phyloP scores from a whole-genome alignment of 2,329 filamentous ascomycete species.

The Nemania sp. region DNA sequence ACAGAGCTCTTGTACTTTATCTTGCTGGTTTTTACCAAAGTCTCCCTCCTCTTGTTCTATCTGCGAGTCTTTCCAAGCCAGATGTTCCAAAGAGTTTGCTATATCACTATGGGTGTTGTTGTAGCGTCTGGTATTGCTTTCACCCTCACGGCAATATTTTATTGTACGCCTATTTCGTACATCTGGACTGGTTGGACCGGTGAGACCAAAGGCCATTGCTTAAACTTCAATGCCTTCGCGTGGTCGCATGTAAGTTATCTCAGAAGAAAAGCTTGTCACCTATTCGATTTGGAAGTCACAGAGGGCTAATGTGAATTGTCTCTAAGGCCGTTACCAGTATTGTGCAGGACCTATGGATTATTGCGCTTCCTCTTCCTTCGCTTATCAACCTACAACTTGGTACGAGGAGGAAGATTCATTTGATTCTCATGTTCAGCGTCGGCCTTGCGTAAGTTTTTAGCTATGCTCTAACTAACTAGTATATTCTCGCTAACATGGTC shows the following conservation, averaged over 20 bases:
- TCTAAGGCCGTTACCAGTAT: constrained; percentile 30
- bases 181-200: constrained; percentile 29
- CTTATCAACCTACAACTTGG: constrained; percentile 30
- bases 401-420: constrained; percentile 25
- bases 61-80: constrained; percentile 34
- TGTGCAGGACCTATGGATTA: constrained; percentile 28
- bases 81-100: constrained; percentile 22
- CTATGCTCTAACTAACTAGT: background rate
- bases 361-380: constrained; percentile 28
- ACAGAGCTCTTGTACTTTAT: constrained; percentile 32
- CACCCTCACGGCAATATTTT: constrained; percentile 23
- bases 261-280: background rate
- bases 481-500: constrained; percentile 16
- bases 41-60: constrained; percentile 32
- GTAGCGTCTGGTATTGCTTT: constrained; percentile 30
- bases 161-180: constrained; percentile 31
- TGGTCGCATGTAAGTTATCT: constrained; percentile 31
- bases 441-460: constrained; percentile 30
- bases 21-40: constrained; percentile 24
- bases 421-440: constrained; percentile 35
- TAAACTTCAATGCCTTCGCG: constrained; percentile 31
- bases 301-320: constrained; percentile 15
- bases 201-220: constrained; percentile 23
- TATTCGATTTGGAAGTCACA: background rate
- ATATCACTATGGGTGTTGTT: constrained; percentile 31